These are phyloP conservation scores for Sungouiozyma ichnusensis DNA, from an alignment of 805 yeast species.

Conservation along the genomic window DNA sequence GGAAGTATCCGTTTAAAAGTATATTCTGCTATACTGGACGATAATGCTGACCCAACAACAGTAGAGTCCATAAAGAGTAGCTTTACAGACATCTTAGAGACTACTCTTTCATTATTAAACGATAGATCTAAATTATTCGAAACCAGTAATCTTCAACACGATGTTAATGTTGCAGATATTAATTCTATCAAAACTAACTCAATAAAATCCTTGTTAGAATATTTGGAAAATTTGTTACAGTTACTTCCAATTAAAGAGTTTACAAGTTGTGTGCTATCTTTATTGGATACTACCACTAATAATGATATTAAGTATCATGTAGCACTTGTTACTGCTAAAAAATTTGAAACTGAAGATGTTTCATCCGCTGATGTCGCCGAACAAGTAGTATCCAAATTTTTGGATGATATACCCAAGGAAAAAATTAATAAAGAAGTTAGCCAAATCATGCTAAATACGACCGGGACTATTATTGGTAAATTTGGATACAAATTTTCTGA, in stretches of 20 bases:
- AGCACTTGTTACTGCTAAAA: constrained; percentile 50
- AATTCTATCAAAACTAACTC: constrained; percentile 23
- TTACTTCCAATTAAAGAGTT: constrained; percentile 69
- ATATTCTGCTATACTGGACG: constrained; percentile 39
- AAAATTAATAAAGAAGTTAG: constrained; percentile 35
- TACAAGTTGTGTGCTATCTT: constrained; percentile 46
- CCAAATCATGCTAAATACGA: constrained; percentile 61
- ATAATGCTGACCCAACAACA: constrained; percentile 10
- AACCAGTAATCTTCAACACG: neutral
- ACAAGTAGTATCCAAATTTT: constrained; percentile 40
- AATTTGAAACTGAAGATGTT: constrained; percentile 57
- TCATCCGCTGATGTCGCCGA: constrained; percentile 43
- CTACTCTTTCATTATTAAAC: constrained; percentile 17
- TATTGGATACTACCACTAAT: constrained; percentile 26
- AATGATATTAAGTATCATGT: constrained; percentile 49
- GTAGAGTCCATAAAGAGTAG: constrained; percentile 11
- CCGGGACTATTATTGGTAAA: constrained; percentile 51
- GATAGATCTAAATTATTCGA: constrained; percentile 5
- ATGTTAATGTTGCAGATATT: constrained; percentile 11
- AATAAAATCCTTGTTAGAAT: constrained; percentile 37
- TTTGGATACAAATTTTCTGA: constrained; percentile 45
- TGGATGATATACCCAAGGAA: constrained; percentile 28
- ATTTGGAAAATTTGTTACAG: constrained; percentile 54
- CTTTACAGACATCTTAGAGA: constrained; percentile 21
- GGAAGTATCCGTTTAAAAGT: constrained; percentile 43